phyloP scores from a whole-genome alignment of 2,329 filamentous ascomycete species.

The Endocalyx cinctus region DNA sequence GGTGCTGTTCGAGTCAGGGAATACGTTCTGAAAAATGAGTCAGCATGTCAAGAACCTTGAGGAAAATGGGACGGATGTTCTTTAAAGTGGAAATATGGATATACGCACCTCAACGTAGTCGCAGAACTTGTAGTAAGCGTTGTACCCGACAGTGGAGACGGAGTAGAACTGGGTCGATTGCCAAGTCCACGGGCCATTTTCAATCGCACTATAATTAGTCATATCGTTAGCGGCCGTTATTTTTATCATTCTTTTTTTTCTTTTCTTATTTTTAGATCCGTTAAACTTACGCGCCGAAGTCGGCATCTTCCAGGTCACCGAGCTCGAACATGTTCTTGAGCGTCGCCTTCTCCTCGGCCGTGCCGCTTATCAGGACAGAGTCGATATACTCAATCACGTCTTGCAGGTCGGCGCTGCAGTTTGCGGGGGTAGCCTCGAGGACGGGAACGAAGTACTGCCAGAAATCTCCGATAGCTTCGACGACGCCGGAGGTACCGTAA shows the following conservation, averaged over 20 bases:
- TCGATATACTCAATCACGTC: constrained; percentile 53
- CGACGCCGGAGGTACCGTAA: constrained; percentile 50
- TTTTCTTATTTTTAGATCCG: constrained; percentile 24
- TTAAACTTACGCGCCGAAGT: constrained; percentile 45
- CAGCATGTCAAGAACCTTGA: constrained; percentile 7
- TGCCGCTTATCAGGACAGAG: constrained; percentile 37
- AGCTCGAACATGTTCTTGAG: constrained; percentile 52
- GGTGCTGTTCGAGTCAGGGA: too few species aligned
- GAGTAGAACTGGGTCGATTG: too few species aligned
- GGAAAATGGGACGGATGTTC: constrained; percentile 20
- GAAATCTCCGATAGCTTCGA: constrained; percentile 51
- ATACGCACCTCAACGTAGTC: constrained; percentile 22
- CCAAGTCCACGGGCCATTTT: too few species aligned
- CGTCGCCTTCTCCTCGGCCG: constrained; percentile 31
- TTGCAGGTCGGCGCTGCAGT: constrained; percentile 50
- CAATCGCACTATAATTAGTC: too few species aligned
- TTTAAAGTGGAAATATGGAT: neutral
- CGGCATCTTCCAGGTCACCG: constrained; percentile 41
- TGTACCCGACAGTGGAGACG: neutral
- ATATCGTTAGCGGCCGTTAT: too few species aligned
- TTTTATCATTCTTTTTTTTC: too few species aligned
- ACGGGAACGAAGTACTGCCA: constrained; percentile 56
- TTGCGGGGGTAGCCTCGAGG: constrained; percentile 51
- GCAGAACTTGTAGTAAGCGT: constrained; percentile 11
- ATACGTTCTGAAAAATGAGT: too few species aligned